Base-by-base conservation (phyloP, 129 eudicot genomes). In the sunflower (Helianthus annuus) region DNA sequence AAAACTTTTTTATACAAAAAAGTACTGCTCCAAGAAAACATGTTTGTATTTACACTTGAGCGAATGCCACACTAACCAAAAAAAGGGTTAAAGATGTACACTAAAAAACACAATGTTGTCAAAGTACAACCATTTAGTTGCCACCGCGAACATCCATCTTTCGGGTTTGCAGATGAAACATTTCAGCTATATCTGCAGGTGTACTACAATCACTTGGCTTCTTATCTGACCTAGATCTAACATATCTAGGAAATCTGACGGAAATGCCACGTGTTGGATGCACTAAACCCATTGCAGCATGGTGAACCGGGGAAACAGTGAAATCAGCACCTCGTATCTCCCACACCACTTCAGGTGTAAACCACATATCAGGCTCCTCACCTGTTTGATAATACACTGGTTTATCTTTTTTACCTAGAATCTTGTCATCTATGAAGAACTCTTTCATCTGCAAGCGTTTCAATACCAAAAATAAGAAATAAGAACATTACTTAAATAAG, bases 201-300 rank as follows among this genome's bases (percentile, higher is more conserved):
- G 93, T 85, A 80, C 91, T 90, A 63, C 96, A 87, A 29, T 90
- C 97, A 65, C 88, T 93, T 8, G 98, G 92, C 73, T 78, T 90
- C 79, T 93, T 80, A 78, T 94, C 98, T 13, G 82, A 49, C 7
- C 88, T 73, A 6, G 92, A 67, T 8, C 89, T 73, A 27, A 88
- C 56, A 15, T 84, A 94, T 62, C 98, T 85, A 2, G 97, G 98
- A 77, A 94, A 94, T 45, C 98, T 86, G 51, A 94, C 78, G 8
- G 98, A 94, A 24, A 94, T 87, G 38, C 98, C 98, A 52, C 97
- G 96, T 22, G 96, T 73, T 19, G 89, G 91, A 66, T 94, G 98
- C 73, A 87, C 91, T 73, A 90, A 59, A 14, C 98, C 96, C 40
- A 77, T 80, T 69, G 89, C 97, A 12, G 98, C 98, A 69, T 87